A percentile compares a stretch with the other conserved stretches of the same genome.
These are phyloP conservation scores for Phytophthora quininea DNA, from an alignment of 352 stramenopile genomes.

Conservation along the genomic window DNA sequence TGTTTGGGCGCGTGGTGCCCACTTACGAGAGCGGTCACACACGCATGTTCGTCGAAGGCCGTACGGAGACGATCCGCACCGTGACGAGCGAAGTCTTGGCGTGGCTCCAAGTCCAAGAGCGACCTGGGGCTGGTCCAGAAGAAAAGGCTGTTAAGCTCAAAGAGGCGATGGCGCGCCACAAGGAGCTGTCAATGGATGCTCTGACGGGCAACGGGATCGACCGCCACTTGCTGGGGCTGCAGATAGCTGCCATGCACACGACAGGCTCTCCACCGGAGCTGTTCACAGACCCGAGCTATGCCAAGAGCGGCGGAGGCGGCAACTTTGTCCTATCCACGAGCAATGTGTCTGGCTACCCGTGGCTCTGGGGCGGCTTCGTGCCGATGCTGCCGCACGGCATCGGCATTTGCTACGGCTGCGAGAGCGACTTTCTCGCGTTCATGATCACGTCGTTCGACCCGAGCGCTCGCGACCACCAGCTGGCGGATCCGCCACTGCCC, in stretches of 20 bases:
- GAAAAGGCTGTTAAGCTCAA: constrained; percentile 64
- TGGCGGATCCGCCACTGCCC: constrained; percentile 9
- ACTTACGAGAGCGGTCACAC: constrained; percentile 97
- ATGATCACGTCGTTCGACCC: constrained; percentile 90
- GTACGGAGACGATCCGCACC: constrained; percentile 89
- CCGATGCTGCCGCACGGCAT: constrained; percentile 90
- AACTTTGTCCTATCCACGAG: constrained; percentile 95
- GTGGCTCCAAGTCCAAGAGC: constrained; percentile 69
- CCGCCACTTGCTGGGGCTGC: constrained; percentile 92
- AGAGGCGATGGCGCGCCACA: constrained; percentile 84
- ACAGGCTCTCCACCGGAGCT: constrained; percentile 71
- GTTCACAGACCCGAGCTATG: constrained; percentile 87
- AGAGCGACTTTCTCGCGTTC: constrained; percentile 91
- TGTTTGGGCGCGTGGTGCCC: constrained; percentile 87
- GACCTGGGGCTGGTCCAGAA: constrained; percentile 50
- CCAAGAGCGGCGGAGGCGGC: constrained; percentile 78
- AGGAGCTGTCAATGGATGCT: constrained; percentile 81
- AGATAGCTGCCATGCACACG: constrained; percentile 81
- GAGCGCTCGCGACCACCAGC: constrained; percentile 20
- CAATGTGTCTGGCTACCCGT: constrained; percentile 94
- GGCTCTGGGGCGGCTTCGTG: constrained; percentile 95
- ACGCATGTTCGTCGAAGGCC: constrained; percentile 91
- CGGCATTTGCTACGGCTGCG: constrained; percentile 93
- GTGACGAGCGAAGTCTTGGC: constrained; percentile 76
- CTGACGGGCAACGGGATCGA: constrained; percentile 86